Conservation (phyloP, 805 yeast species). For the Schwanniomyces vanrijiae region DNA sequence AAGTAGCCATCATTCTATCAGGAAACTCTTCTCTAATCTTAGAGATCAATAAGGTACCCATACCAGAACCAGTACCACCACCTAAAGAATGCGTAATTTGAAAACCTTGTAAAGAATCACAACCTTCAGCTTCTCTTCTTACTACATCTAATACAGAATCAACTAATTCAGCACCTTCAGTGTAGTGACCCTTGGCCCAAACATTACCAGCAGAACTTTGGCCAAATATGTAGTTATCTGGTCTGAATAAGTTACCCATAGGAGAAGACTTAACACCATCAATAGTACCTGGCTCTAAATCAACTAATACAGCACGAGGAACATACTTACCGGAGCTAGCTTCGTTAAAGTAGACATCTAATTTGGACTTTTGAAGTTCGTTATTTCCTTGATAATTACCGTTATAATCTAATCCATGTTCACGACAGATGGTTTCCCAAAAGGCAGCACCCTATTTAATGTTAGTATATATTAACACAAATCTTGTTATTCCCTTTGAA, state of each 20-base stretch:
- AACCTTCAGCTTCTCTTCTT: slow-evolving; percentile 90
- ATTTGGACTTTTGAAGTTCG: slow-evolving; percentile 48
- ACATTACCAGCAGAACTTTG: slow-evolving; percentile 93
- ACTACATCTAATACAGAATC: slow-evolving; percentile 87
- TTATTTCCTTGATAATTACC: slow-evolving; percentile 65
- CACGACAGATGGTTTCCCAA: slow-evolving; percentile 90
- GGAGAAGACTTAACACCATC: slow-evolving; percentile 78
- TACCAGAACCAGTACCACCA: slow-evolving; percentile 95
- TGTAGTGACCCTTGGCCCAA: slow-evolving; percentile 97
- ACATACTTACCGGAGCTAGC: slow-evolving; percentile 87
- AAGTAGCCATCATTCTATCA: slow-evolving; percentile 95
- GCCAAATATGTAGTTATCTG: slow-evolving; percentile 87
- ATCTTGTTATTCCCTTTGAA: background rate
- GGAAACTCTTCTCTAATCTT: slow-evolving; percentile 90
- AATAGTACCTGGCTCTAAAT: slow-evolving; percentile 92
- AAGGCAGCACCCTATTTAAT: slow-evolving; percentile 75
- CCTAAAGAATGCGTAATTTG: slow-evolving; percentile 65
- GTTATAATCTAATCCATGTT: slow-evolving; percentile 75
- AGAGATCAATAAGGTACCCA: slow-evolving; percentile 86
- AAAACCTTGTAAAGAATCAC: slow-evolving; percentile 93
- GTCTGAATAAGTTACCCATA: slow-evolving; percentile 87
- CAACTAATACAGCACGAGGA: slow-evolving; percentile 90
- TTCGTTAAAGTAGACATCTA: slow-evolving; percentile 86
- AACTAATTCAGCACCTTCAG: slow-evolving; percentile 93
- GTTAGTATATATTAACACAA: slow-evolving; percentile 17